Evolutionary conservation across 2,329 filamentous ascomycete genomes (phyloP), one percentile per base, ranked within the genome.

Genomic region (Trichoderma sp.): DNA sequence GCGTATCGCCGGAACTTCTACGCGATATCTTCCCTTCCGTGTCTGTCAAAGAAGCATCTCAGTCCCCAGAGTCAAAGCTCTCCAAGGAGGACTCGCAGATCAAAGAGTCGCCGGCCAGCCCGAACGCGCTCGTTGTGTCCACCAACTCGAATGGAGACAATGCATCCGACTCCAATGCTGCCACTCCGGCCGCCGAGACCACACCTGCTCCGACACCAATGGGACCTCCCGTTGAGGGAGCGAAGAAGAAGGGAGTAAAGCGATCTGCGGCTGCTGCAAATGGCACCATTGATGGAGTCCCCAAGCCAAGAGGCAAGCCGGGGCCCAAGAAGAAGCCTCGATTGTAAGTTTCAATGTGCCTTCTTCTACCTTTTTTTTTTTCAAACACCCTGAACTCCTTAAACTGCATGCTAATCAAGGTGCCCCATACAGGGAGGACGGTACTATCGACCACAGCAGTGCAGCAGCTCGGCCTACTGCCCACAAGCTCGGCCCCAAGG

Each of bases 311-410:
- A 78, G 92, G 92, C 77, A 96, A 97, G 83, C 95, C 96, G 7
- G 95, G 95, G 7, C 95, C 95, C 0, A 98, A 97, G 88, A 97
- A 97, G 88, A 97, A 96, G 84, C 90, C 92, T 73, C 90, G 92
- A 85, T 82, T 97, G 95, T 97, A 91, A 83, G 94, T 91, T 35
- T 56, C n/a, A 40, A 29, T 66, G 29, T 62, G 35, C 31, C 16
- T 5, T 43, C 40, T 43, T n/a, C 3, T 8, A 5, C 4, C n/a
- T n/a, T 43, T 19, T 43, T 43, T 3, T 43, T 43, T 13, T n/a
- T n/a, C 1, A 8, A 66, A 64, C 66, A 56, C 49, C 43, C 49
- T 66, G 7, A 43, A 35, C 56, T 27, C 56, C 24, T 27, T 5
- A 33, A 57, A 13, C 4, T 49, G 16, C 11, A 35, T 58, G 52